A percentile compares a stretch with the other conserved stretches of the same genome.
These are phyloP conservation scores for Prunus salicina DNA, from an alignment of 306 rosid genomes.

Conservation along the genomic window DNA sequence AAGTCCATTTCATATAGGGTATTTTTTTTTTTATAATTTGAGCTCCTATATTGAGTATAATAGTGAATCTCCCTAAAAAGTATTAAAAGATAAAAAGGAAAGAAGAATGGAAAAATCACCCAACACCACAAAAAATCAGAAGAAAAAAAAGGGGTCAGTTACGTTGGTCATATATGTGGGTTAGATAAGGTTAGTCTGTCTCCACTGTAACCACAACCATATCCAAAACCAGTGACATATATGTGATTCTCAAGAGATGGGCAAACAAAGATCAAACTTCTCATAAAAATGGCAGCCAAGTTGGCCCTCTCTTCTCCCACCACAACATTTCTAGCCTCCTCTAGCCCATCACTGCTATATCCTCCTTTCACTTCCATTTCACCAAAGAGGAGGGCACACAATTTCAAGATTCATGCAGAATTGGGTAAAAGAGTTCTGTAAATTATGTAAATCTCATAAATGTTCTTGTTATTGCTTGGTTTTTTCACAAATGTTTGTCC, in stretches of 20 bases:
- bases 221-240: constrained; percentile 33
- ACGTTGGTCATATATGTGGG: neutral
- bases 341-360: constrained; percentile 34
- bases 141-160: neutral
- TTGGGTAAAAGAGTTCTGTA: constrained; percentile 38
- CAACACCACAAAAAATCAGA: no score
- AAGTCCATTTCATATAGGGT: no score
- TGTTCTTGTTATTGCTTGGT: neutral
- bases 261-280: constrained; percentile 13
- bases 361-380: constrained; percentile 21
- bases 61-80: no score
- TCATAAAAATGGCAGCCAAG: constrained; percentile 60
- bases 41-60: no score
- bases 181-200: constrained; percentile 37
- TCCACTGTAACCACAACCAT: constrained; percentile 22
- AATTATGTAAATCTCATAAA: neutral
- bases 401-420: constrained; percentile 59
- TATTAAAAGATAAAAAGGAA: no score
- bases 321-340: constrained; percentile 41
- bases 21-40: no score
- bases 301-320: constrained; percentile 45
- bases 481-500: neutral
- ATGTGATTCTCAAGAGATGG: constrained; percentile 33
- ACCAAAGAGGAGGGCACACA: constrained; percentile 28
- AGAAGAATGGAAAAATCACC: no score